These are phyloP conservation scores for Yarrowia sp. DNA, from an alignment of 805 yeast species.

Conservation along the genomic window DNA sequence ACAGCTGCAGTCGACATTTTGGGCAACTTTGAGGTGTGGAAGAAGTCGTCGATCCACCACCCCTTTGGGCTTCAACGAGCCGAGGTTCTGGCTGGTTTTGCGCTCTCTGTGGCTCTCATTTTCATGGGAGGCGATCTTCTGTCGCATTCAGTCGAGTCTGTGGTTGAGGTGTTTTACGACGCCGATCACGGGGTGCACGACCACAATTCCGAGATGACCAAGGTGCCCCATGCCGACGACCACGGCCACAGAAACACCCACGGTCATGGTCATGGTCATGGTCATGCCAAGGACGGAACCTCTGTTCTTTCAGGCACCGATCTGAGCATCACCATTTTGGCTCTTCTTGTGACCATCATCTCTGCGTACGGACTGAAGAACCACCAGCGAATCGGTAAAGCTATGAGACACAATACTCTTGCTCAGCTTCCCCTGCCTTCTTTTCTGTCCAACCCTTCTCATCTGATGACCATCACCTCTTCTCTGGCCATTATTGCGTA, in stretches of 20 bases:
- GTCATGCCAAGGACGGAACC: slow-evolving; percentile 14
- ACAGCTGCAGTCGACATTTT: slow-evolving; percentile 76
- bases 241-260: slow-evolving; percentile 43
- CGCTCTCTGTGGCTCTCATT: slow-evolving; percentile 78
- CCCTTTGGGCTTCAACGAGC: slow-evolving; percentile 95
- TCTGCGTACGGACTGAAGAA: slow-evolving; percentile 50
- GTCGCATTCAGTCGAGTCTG: slow-evolving; percentile 85
- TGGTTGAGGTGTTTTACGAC: slow-evolving; percentile 52
- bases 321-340: slow-evolving; percentile 46
- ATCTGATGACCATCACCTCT: slow-evolving; percentile 49
- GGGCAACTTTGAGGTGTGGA: slow-evolving; percentile 95
- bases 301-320: slow-evolving; percentile 36
- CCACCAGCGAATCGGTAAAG: slow-evolving; percentile 48
- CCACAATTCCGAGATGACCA: slow-evolving; percentile 41
- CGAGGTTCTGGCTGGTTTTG: slow-evolving; percentile 88
- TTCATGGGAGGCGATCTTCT: slow-evolving; percentile 91
- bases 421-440: slow-evolving; percentile 41
- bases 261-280: slow-evolving; percentile 42
- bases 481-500: slow-evolving; percentile 47
- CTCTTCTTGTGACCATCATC: slow-evolving; percentile 48
- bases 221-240: slow-evolving; percentile 45
- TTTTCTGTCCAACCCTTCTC: slow-evolving; percentile 46
- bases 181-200: slow-evolving; percentile 51
- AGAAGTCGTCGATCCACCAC: slow-evolving; percentile 74
- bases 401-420: slow-evolving; percentile 42